Evolutionary conservation across 164 flowering plant genomes (phyloP).

Genomic region (Echeveria elegans): DNA sequence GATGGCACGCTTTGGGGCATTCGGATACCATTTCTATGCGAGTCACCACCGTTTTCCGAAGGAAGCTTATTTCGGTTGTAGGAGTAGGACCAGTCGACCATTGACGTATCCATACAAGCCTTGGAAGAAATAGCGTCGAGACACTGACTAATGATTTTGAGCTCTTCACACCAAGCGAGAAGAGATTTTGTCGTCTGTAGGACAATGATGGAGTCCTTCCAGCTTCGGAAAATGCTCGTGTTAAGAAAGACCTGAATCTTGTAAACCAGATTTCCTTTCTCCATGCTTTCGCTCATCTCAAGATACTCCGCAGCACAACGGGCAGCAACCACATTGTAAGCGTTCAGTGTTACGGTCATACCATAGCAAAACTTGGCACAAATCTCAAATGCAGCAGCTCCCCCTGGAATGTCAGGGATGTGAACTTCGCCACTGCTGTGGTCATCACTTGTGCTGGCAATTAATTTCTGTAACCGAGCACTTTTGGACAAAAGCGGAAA

Average conservation of each 20-base stretch:
- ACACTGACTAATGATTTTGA: slow-evolving; percentile 57
- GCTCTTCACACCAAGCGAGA: slow-evolving; percentile 55
- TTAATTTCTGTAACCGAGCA: slow-evolving; percentile 51
- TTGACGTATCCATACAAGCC: slow-evolving; percentile 51
- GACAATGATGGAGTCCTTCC: slow-evolving; percentile 79
- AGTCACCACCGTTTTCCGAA: slow-evolving; percentile 41
- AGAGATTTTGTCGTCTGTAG: slow-evolving; percentile 56
- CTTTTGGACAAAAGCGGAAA: slow-evolving; percentile 76
- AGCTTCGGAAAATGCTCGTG: slow-evolving; percentile 59
- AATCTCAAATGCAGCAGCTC: slow-evolving; percentile 67
- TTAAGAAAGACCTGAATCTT: slow-evolving; percentile 73
- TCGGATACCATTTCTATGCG: slow-evolving; percentile 38
- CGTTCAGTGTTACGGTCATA: slow-evolving; percentile 70
- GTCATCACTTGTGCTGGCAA: slow-evolving; percentile 33
- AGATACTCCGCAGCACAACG: slow-evolving; percentile 78
- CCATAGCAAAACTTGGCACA: slow-evolving; percentile 81
- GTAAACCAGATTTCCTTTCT: slow-evolving; percentile 67
- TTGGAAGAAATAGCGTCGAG: slow-evolving; percentile 60
- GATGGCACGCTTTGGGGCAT: slow-evolving; percentile 41
- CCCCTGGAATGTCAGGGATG: slow-evolving; percentile 69
- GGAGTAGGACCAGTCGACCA: slow-evolving; percentile 75
- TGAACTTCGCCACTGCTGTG: slow-evolving; percentile 35
- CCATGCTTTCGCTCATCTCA: slow-evolving; percentile 65
- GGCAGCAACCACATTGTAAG: slow-evolving; percentile 74
- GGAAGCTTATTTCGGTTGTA: slow-evolving; percentile 56